phyloP scores from a whole-genome alignment of 1,139 yeast genomes.

The Taphrina wiesneri region DNA sequence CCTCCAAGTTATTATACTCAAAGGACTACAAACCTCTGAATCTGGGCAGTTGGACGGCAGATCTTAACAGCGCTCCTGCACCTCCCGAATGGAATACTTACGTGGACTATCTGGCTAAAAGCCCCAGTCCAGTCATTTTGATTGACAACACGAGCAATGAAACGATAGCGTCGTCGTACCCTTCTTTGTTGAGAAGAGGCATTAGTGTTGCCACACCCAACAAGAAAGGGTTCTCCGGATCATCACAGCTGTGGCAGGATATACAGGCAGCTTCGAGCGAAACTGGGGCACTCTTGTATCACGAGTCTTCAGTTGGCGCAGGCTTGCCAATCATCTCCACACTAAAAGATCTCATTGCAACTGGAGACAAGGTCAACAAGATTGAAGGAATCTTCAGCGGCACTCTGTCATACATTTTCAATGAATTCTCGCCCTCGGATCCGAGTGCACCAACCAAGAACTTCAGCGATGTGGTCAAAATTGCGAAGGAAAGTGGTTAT shows the following conservation, averaged over 20 bases:
- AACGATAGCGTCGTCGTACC: slow-evolving; percentile 71
- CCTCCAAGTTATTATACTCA: slow-evolving; percentile 66
- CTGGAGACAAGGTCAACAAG: slow-evolving; percentile 88
- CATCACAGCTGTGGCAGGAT: slow-evolving; percentile 69
- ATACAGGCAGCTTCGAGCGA: slow-evolving; percentile 57
- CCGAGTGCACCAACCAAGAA: slow-evolving; percentile 53
- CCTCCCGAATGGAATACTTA: slow-evolving; percentile 58
- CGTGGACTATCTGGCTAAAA: slow-evolving; percentile 60
- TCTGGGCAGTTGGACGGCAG: slow-evolving; percentile 58
- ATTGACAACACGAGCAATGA: slow-evolving; percentile 93
- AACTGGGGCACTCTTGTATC: slow-evolving; percentile 80
- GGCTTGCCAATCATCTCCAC: slow-evolving; percentile 93
- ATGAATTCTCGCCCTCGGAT: slow-evolving; percentile 70
- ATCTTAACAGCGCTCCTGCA: slow-evolving; percentile 52
- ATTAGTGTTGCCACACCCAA: slow-evolving; percentile 96
- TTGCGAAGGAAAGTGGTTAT: slow-evolving; percentile 88
- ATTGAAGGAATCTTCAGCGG: slow-evolving; percentile 98
- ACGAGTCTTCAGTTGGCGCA: slow-evolving; percentile 99
- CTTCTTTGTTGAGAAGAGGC: slow-evolving; percentile 69
- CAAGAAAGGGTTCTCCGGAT: slow-evolving; percentile 94
- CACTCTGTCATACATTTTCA: slow-evolving; percentile 92
- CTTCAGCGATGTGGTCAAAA: slow-evolving; percentile 84
- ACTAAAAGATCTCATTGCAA: slow-evolving; percentile 76
- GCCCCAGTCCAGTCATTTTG: slow-evolving; percentile 74
- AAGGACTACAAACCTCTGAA: slow-evolving; percentile 70